Evolutionary conservation across 495 filamentous ascomycete species (phyloP).

Genomic region (Amphirosellinia nigrospora): DNA sequence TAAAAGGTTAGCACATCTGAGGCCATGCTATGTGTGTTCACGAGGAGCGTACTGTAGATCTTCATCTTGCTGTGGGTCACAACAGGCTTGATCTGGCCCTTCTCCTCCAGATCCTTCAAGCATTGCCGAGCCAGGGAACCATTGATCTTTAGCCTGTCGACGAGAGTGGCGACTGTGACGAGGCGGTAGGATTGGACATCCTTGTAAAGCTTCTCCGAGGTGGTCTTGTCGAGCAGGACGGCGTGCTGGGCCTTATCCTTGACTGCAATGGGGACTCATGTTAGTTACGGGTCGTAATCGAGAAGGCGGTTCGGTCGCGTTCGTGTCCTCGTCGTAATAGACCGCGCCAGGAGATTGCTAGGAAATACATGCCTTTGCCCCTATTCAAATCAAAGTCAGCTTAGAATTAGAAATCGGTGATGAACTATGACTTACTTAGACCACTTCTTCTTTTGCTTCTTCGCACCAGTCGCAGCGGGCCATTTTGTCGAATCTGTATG

Average conservation of each 20-base stretch:
- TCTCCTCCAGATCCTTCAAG: slow-evolving; percentile 94
- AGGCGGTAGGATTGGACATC: slow-evolving; percentile 99
- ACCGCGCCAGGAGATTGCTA: neutral
- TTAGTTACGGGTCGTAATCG: slow-evolving; percentile 29
- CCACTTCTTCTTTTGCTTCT: slow-evolving; percentile 99
- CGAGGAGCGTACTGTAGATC: slow-evolving; percentile 91
- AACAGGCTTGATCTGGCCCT: slow-evolving; percentile 97
- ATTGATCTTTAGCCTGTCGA: slow-evolving; percentile 99
- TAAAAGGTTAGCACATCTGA: slow-evolving; percentile 44
- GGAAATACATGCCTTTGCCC: slow-evolving; percentile 40
- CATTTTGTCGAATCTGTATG: slow-evolving; percentile 56
- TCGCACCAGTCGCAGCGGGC: slow-evolving; percentile 85
- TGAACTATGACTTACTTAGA: slow-evolving; percentile 70
- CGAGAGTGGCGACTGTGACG: slow-evolving; percentile 97
- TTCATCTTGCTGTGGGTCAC: slow-evolving; percentile 95
- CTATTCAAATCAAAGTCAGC: slow-evolving; percentile 36
- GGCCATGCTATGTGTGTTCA: neutral
- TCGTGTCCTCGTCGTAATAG: slow-evolving; percentile 17
- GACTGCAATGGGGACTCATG: slow-evolving; percentile 62
- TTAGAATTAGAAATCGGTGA: slow-evolving; percentile 12
- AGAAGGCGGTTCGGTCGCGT: slow-evolving; percentile 14
- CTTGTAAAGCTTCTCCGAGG: slow-evolving; percentile 92
- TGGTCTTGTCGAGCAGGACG: slow-evolving; percentile 77
- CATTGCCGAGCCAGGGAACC: slow-evolving; percentile 90
- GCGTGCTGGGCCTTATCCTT: slow-evolving; percentile 99